Conservation (phyloP, 2,329 filamentous ascomycete species). For the Shiraia bambusicola region DNA sequence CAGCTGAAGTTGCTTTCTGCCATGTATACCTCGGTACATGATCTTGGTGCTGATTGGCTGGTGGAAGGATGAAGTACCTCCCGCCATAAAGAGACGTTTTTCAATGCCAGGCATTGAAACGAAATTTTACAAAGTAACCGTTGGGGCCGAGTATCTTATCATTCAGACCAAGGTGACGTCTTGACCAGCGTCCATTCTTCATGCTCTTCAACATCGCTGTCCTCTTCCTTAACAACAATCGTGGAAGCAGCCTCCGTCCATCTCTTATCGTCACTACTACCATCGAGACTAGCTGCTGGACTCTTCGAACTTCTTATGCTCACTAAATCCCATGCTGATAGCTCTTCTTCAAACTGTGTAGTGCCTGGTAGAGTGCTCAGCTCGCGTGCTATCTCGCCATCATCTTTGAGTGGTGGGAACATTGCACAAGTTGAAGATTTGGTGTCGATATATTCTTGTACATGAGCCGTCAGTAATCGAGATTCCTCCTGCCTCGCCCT, state of each 20-base stretch:
- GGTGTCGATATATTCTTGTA: too few relatives aligned
- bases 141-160: too few relatives aligned
- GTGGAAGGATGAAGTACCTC: too few relatives aligned
- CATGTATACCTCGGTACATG: neutral
- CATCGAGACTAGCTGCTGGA: neutral
- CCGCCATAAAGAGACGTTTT: too few relatives aligned
- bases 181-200: conserved; percentile 10
- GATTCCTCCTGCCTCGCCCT: neutral
- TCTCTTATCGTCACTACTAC: conserved; percentile 3
- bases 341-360: conserved; percentile 16
- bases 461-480: too few relatives aligned
- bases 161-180: too few relatives aligned
- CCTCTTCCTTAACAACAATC: conserved; percentile 8
- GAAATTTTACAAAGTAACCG: too few relatives aligned
- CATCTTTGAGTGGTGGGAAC: neutral
- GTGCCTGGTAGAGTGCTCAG: conserved; percentile 8
- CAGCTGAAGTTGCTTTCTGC: too few relatives aligned
- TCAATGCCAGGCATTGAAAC: too few relatives aligned
- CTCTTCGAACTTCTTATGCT: neutral
- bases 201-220: conserved; percentile 2
- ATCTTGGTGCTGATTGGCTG: neutral
- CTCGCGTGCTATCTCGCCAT: conserved; percentile 4
- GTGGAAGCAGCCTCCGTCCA: conserved; percentile 14
- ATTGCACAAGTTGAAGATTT: too few relatives aligned
- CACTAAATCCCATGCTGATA: conserved; percentile 6